Percentiles rank a stretch among this genome's conserved stretches.
These are phyloP conservation scores for Aureobasidium sp. DNA, from an alignment of 2,329 filamentous ascomycete species.

Conservation along the genomic window DNA sequence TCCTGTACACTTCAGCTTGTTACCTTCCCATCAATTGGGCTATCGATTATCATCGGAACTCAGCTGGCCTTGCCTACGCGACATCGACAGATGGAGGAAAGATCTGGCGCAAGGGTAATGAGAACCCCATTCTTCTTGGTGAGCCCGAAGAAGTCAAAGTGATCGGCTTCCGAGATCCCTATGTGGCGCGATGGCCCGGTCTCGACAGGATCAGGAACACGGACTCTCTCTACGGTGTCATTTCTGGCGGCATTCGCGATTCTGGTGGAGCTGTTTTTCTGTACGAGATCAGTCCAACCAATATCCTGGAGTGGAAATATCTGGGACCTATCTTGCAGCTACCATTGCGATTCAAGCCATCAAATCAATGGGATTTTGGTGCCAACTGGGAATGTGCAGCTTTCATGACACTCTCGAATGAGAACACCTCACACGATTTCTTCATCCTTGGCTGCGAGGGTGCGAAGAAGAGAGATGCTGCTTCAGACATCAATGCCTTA, in stretches of 20 bases:
- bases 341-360: background rate
- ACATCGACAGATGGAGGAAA: background rate
- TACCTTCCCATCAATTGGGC: slow-evolving; percentile 1
- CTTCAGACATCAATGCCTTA: background rate
- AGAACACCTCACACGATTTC: background rate
- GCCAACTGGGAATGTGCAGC: background rate
- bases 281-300: background rate
- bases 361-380: slow-evolving; percentile 4
- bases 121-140: background rate
- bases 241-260: background rate
- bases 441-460: background rate
- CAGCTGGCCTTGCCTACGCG: background rate
- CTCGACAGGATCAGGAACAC: background rate
- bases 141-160: background rate
- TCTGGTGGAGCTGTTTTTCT: background rate
- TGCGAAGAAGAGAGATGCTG: background rate
- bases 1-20: background rate
- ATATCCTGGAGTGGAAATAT: background rate
- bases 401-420: background rate
- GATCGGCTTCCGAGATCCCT: background rate
- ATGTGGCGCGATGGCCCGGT: background rate
- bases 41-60: background rate
- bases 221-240: background rate
- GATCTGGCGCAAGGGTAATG: background rate
- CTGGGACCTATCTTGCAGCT: slow-evolving; percentile 3